Percentiles rank a stretch among this genome's conserved stretches.
These are phyloP conservation scores for Colletotrichum magnum DNA, from an alignment of 2,329 filamentous ascomycete species.

Conservation along the genomic window DNA sequence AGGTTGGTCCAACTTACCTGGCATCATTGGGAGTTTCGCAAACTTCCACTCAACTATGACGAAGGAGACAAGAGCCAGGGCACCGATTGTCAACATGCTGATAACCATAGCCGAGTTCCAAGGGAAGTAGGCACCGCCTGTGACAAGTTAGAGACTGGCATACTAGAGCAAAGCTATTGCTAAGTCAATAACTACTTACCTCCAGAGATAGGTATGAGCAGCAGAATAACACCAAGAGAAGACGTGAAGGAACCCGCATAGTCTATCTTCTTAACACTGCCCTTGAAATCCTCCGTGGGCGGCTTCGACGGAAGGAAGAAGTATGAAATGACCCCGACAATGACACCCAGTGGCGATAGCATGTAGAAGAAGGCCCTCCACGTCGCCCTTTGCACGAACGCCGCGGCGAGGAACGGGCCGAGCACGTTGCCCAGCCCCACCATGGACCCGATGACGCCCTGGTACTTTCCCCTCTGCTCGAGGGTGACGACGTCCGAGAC, in stretches of 20 bases:
- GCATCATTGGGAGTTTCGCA: conserved; percentile 47
- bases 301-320: conserved; percentile 67
- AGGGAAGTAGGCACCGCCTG: conserved; percentile 46
- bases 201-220: conserved; percentile 75
- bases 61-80: conserved; percentile 42
- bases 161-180: too few relatives aligned
- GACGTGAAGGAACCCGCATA: conserved; percentile 69
- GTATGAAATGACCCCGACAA: conserved; percentile 60
- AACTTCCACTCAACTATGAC: conserved; percentile 47
- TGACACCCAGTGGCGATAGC: conserved; percentile 63
- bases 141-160: background rate
- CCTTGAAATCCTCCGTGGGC: conserved; percentile 59
- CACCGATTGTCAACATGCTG: conserved; percentile 43
- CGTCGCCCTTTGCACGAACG: conserved; percentile 52
- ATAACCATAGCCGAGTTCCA: conserved; percentile 47
- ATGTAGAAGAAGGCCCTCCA: conserved; percentile 62
- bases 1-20: conserved; percentile 12
- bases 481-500: conserved; percentile 72
- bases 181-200: conserved; percentile 47
- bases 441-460: conserved; percentile 58
- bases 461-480: conserved; percentile 70
- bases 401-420: conserved; percentile 60
- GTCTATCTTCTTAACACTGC: conserved; percentile 70
- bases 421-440: conserved; percentile 58
- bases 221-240: conserved; percentile 69